These are phyloP conservation scores for Plasmodium cynomolgi DNA, from an alignment of 169 alveolate genomes.

Conservation along the genomic window DNA sequence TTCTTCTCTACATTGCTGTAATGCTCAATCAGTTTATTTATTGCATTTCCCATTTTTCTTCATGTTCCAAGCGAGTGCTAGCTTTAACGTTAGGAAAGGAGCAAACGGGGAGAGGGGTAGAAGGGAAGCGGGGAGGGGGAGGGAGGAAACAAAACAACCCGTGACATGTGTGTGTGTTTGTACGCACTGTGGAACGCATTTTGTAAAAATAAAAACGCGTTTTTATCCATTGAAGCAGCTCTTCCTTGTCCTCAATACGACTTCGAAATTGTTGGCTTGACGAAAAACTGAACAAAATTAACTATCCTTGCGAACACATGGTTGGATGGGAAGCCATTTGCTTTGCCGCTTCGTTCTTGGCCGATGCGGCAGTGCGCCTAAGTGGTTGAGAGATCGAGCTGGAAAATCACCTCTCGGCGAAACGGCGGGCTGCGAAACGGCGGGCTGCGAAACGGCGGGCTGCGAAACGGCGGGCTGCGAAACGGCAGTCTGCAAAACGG, in stretches of 20 bases:
- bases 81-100: background rate
- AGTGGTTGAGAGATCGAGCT: background rate
- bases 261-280: background rate
- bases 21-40: conserved; percentile 28
- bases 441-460: background rate
- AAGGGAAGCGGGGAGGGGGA: no score
- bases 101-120: background rate
- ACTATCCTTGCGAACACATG: background rate
- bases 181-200: background rate
- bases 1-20: conserved; percentile 33
- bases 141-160: background rate
- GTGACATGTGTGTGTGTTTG: background rate
- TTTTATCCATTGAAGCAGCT: background rate
- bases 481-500: background rate
- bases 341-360: background rate
- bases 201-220: background rate
- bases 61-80: background rate
- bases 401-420: background rate
- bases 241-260: background rate
- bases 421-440: background rate
- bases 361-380: background rate
- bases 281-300: background rate
- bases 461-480: background rate
- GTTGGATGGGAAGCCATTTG: background rate
- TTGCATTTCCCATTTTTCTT: conserved; percentile 52